A percentile compares a stretch with the other conserved stretches of the same genome.
phyloP scores from a whole-genome alignment of 306 rosid species.

The Echinosophora koreensis region DNA sequence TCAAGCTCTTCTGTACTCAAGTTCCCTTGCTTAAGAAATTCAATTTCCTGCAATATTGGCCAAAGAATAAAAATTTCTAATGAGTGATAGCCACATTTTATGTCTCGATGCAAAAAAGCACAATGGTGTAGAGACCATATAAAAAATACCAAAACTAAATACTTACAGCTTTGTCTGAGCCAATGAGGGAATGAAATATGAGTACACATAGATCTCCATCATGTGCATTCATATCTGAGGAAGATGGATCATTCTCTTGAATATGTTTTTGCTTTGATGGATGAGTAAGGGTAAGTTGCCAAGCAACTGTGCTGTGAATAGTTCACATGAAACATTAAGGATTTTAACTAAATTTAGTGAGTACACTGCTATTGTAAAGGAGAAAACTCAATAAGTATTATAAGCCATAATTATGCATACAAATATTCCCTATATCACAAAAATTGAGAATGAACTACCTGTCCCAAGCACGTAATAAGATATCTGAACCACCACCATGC shows the following conservation, averaged over 20 bases:
- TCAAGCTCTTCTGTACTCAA: constrained; percentile 77
- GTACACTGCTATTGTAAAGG: constrained; percentile 5
- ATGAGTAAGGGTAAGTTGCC: constrained; percentile 77
- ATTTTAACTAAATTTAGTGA: constrained; percentile 30
- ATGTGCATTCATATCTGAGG: constrained; percentile 47
- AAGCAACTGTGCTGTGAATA: constrained; percentile 79
- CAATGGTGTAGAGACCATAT: constrained; percentile 32
- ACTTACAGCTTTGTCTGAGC: constrained; percentile 81
- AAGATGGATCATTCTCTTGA: constrained; percentile 49
- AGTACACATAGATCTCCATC: constrained; percentile 69
- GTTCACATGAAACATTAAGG: constrained; percentile 41
- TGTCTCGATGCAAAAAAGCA: constrained; percentile 15
- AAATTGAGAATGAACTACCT: constrained; percentile 57
- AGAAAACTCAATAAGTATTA: constrained; percentile 3
- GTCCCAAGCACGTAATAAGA: constrained; percentile 88
- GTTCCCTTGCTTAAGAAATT: constrained; percentile 78
- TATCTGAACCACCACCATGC: constrained; percentile 70
- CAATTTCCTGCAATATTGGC: constrained; percentile 80
- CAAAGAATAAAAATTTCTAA: constrained; percentile 10
- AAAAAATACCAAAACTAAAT: constrained; percentile 29
- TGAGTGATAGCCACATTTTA: constrained; percentile 10
- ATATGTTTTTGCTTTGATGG: constrained; percentile 56
- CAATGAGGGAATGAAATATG: constrained; percentile 72
- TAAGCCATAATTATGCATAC: constrained; percentile 16
- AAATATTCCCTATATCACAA: neutral